Percentiles rank a stretch among this genome's conserved stretches.
Conservation (phyloP, 2,329 filamentous ascomycete genomes). For the Sporothrix euskadiensis region DNA sequence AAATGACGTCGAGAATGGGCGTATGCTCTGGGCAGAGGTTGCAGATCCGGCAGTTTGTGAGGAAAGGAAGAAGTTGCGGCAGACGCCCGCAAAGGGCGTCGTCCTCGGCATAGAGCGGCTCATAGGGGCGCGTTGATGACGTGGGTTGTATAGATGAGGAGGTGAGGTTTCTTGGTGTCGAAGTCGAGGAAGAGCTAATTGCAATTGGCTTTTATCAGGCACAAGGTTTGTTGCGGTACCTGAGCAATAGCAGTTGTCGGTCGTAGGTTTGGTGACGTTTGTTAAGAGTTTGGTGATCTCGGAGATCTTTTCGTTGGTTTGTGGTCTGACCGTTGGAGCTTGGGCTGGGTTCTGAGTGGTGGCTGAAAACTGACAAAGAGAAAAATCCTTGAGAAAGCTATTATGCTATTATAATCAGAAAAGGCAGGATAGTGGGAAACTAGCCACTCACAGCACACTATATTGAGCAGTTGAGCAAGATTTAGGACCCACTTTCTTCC, state of each 20-base stretch:
- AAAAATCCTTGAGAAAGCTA: constrained; percentile 25
- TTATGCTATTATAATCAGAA: constrained; percentile 23
- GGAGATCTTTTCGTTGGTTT: not conserved
- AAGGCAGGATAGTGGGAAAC: not conserved
- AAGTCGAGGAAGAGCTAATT: not conserved
- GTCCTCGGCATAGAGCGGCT: constrained; percentile 28
- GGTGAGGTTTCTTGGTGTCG: too few species aligned
- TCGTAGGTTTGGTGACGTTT: not conserved
- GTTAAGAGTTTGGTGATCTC: not conserved
- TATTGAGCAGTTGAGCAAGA: not conserved
- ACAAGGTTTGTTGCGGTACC: not conserved
- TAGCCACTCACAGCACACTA: constrained; percentile 24
- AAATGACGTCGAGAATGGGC: constrained; percentile 21
- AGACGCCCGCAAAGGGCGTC: constrained; percentile 27
- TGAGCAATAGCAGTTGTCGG: not conserved
- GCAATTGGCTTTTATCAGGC: not conserved
- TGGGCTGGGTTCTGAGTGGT: too few species aligned
- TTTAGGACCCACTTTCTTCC: constrained; percentile 12
- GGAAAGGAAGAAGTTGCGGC: constrained; percentile 17
- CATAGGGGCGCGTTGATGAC: constrained; percentile 16
- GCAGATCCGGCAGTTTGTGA: not conserved
- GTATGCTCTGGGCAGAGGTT: not conserved
- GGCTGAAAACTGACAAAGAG: not conserved
- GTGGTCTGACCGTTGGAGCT: constrained; percentile 10
- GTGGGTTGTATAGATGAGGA: too few species aligned